Conservation (phyloP, 345 rosid genomes). For the Trapa incisa region DNA sequence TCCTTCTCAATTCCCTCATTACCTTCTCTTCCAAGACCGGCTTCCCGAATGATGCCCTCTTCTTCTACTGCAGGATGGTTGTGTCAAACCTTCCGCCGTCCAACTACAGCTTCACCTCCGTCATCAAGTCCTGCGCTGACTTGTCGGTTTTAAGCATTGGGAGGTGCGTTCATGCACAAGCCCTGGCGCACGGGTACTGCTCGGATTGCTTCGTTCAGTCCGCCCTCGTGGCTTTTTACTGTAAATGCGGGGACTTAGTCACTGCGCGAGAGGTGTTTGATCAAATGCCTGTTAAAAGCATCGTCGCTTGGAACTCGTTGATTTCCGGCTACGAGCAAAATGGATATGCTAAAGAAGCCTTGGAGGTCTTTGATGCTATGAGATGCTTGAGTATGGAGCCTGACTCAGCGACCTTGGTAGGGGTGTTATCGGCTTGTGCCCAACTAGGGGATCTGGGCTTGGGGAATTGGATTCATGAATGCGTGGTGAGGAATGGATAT, state of each 20-base stretch:
- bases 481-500: conserved; percentile 19
- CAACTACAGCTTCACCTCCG: conserved; percentile 63
- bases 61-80: conserved; percentile 48
- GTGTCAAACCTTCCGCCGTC: conserved; percentile 29
- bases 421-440: conserved; percentile 66
- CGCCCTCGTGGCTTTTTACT: conserved; percentile 47
- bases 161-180: conserved; percentile 46
- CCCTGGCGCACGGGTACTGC: conserved; percentile 40
- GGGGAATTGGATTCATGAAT: conserved; percentile 62
- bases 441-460: conserved; percentile 46
- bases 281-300: conserved; percentile 38
- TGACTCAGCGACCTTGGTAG: conserved; percentile 56
- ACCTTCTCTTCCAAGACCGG: conserved; percentile 38
- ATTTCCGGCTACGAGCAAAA: conserved; percentile 76
- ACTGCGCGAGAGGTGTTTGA: conserved; percentile 60
- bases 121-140: conserved; percentile 56
- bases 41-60: conserved; percentile 32
- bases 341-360: conserved; percentile 48
- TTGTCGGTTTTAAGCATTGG: conserved; percentile 39
- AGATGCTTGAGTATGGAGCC: conserved; percentile 31
- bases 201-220: conserved; percentile 52
- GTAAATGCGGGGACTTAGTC: conserved; percentile 27
- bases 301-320: conserved; percentile 80
- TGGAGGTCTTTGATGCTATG: conserved; percentile 46
- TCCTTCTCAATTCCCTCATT: conserved; percentile 59